Percentiles rank a stretch among this genome's conserved stretches.
These are phyloP conservation scores for Blastobotrys aristatus DNA, from an alignment of 1,139 yeast species.

Conservation along the genomic window DNA sequence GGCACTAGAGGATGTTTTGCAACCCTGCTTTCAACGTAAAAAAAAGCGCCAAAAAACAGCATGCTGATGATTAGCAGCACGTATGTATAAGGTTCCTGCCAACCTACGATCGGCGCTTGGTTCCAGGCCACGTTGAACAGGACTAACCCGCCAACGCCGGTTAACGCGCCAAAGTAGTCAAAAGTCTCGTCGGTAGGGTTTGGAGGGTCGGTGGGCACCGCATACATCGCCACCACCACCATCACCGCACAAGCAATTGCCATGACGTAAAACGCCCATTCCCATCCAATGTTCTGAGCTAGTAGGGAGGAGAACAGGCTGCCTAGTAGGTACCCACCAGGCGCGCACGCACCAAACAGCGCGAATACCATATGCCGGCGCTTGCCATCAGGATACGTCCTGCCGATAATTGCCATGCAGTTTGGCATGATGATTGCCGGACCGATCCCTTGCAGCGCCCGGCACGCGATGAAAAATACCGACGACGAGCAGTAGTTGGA, in stretches of 20 bases:
- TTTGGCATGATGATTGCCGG: conserved; percentile 55
- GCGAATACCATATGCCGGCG: conserved; percentile 44
- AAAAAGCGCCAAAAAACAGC: conserved; percentile 37
- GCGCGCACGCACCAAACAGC: conserved; percentile 55
- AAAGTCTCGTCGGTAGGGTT: conserved; percentile 23
- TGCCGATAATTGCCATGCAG: conserved; percentile 51
- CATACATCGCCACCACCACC: conserved; percentile 35
- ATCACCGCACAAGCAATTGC: conserved; percentile 37
- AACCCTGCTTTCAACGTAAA: conserved; percentile 37
- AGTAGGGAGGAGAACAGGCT: conserved; percentile 45
- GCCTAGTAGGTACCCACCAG: conserved; percentile 52
- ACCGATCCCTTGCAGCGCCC: conserved; percentile 60
- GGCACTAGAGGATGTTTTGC: conserved; percentile 46
- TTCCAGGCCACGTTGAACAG: conserved; percentile 54
- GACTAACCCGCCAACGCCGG: conserved; percentile 47
- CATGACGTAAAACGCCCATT: conserved; percentile 51
- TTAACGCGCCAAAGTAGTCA: conserved; percentile 46
- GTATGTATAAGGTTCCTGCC: conserved; percentile 49
- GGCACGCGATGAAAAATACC: conserved; percentile 46
- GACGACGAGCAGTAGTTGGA: conserved; percentile 41
- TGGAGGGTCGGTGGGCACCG: conserved; percentile 39
- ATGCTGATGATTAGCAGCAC: conserved; percentile 47
- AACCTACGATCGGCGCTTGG: conserved; percentile 58
- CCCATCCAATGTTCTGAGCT: conserved; percentile 47
- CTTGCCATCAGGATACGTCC: conserved; percentile 44